Evolutionary conservation across 2,329 filamentous ascomycete genomes (phyloP), one percentile per base, ranked within the genome.

Genomic region (Scortechinia acanthostroma): DNA sequence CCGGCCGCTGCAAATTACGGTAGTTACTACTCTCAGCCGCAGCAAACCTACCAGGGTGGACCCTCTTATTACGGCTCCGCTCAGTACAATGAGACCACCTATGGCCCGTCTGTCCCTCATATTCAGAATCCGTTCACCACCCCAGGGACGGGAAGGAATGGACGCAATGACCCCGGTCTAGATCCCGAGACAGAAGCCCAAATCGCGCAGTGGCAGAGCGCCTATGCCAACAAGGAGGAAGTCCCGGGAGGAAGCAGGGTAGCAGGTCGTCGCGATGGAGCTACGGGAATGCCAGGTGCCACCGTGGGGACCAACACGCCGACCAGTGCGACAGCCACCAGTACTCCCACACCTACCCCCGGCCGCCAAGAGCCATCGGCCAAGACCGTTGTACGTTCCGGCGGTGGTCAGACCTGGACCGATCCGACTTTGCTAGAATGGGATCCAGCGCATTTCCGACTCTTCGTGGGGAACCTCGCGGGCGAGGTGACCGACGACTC

Each of bases 401-500:
- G 91, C 43, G 93, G 93, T 49, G 93, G 93, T 46, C 88, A 95
- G 69, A 86, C 81, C 47, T 98, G 93, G 93, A 85, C 86, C 20
- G 93, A 98, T 60, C 76, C 87, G 46, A 78, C 86, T 0, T 77
- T 98, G 3, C 77, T 97, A 2, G 93, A 97, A 61, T 98, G 93
- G 93, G 91, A 97, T 58, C 91, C 91, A 1, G 79, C 86, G 21
- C 93, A 98, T 61, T 87, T 95, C 57, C 88, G 93, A 25, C 80
- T 98, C 37, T 97, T 97, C 63, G 90, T 97, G 15, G 93, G 93
- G 51, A 98, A 98, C 62, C 77, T 98, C 44, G 93, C 93, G 33
- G 93, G 93, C 53, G 93, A 98, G 70, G 93, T 95, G 22, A 98
- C 93, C 1, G 93, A 98, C 63, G 93, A 98, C 46, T 93, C 88